Base-by-base conservation (phyloP, 2,329 filamentous ascomycete genomes). In the Alternaria hordeiaustralica region DNA sequence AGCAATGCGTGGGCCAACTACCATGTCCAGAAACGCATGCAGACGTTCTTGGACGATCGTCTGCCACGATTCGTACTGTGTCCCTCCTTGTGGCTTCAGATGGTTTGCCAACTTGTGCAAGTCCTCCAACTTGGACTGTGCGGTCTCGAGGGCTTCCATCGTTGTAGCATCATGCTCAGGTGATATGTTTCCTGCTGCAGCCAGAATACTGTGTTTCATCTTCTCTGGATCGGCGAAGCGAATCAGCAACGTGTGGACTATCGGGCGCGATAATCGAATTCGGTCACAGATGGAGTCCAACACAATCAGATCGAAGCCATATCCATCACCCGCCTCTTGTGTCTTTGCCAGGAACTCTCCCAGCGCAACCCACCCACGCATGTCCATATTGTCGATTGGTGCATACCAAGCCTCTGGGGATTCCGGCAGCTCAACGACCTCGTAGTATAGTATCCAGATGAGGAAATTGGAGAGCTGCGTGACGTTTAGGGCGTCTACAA, bases 311-410 rank as follows among this genome's bases (percentile, higher is more conserved):
- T 72, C 62, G 7, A 67, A 53, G 3, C 65, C 71, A 47, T 64
- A 57, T 3, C 26, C 50, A 9, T 46, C 46, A 28, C 43, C 60
- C 6, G 53, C 11, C 9, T 41, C 6, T 7, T 41, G 36, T 26
- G 28, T 10, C 11, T 45, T 49, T 33, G 33, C 30, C 13, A 75
- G 26, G 25, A 66, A 71, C 0, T 30, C 11, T 8, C 71, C 69
- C 8, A 75, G 23, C 6, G 66, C 65, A 20, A 75, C 60, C 72
- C 73, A 75, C 7, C 67, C 71, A 33, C 64, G 68, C 65, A 73
- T 69, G 13, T 73, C 64, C 65, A 69, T 66, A 1, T 58, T 26
- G 11, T 59, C 25, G 43, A 71, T 65, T 1, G 9, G 13, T 3
- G 55, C 49, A 54, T 70, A 75, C 71, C 70, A 75, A 23, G 44